phyloP scores from a whole-genome alignment of 345 rosid species.

The Euphorbia pulcherrima region DNA sequence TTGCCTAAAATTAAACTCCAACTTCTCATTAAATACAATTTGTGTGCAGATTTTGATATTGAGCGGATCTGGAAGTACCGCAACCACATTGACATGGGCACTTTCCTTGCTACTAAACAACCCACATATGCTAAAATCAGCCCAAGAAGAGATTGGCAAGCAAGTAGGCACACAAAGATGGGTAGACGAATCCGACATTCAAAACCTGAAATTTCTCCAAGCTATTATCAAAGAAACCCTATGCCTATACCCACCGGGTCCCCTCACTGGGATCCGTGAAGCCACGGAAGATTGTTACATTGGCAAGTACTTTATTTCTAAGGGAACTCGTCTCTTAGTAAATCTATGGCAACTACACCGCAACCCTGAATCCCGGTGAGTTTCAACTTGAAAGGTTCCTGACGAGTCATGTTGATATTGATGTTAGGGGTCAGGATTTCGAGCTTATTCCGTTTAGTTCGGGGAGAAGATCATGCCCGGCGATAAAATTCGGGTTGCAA shows the following conservation, averaged over 20 bases:
- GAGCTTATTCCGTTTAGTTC: conserved; percentile 31
- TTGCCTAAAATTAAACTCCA: too few species aligned
- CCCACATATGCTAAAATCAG: conserved; percentile 30
- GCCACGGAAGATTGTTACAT: conserved; percentile 33
- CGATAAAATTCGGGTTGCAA: conserved; percentile 13
- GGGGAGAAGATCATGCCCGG: conserved; percentile 33
- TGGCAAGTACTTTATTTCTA: conserved; percentile 24
- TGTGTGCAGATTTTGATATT: conserved; percentile 28
- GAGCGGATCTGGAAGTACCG: conserved; percentile 55
- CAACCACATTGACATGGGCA: conserved; percentile 42
- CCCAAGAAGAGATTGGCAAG: conserved; percentile 53
- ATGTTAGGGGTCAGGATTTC: conserved; percentile 23
- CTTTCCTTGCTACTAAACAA: conserved; percentile 43
- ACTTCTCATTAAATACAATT: too few species aligned
- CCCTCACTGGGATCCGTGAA: conserved; percentile 33
- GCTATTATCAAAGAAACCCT: conserved; percentile 60
- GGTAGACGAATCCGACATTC: conserved; percentile 54
- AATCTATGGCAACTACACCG: conserved; percentile 41
- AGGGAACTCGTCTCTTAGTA: conserved; percentile 32
- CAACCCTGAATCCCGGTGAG: conserved; percentile 28
- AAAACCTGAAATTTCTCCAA: conserved; percentile 41
- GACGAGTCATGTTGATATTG: conserved; percentile 18
- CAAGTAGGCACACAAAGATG: conserved; percentile 40
- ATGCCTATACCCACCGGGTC: conserved; percentile 34
- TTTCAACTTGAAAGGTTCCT: conserved; percentile 33